Evolutionary conservation across 768 basidiomycete species (phyloP), one percentile per base, ranked within the genome.

Genomic region (Psilocybe azurescens): DNA sequence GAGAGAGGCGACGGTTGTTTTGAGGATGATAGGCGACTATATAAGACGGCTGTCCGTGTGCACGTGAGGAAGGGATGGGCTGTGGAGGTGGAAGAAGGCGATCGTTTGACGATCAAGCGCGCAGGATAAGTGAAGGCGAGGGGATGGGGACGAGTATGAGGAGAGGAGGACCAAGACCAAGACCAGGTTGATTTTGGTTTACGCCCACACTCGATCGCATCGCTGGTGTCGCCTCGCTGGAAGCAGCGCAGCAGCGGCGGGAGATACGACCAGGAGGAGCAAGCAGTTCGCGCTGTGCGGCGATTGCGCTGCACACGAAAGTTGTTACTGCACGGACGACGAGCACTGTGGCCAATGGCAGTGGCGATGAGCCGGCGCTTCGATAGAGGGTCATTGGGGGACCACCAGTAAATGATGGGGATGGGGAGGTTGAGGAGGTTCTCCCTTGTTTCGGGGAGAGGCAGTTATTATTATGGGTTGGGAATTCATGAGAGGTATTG

Each of bases 201-300:
- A 66, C 66, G 14, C 66, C 65, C 33, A 10, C 33, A 36, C 33
- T 36, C 33, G 10, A 5, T 36, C 33, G 33, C 33, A 63, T 68
- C 67, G 24, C 46, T 57, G 5, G 64, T 56, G 9, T 68, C 70
- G 11, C 70, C 76, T 66, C 71, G 73, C 7, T 55, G 64, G 24
- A 64, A 62, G 29, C 65, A 49, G 5, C 55, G 41, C 41, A 44
- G 14, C 14, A 14, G 5, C 39, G 79, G 61, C 79, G 71, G 67
- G 90, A 90, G 83, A 90, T 62, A 90, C 89, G 0, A 82, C 81
- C 47, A 76, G 88, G 65, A 73, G 86, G 67, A 79, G 78, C 68
- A 90, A 91, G 70, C 83, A 90, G 41, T 92, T 92, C 68, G 93
- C 92, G 53, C 62, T 90, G 53, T 90, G n/a, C 91, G 50, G 89